phyloP scores from a whole-genome alignment of 257 asterid species.

The Solanum chiquidenum region DNA sequence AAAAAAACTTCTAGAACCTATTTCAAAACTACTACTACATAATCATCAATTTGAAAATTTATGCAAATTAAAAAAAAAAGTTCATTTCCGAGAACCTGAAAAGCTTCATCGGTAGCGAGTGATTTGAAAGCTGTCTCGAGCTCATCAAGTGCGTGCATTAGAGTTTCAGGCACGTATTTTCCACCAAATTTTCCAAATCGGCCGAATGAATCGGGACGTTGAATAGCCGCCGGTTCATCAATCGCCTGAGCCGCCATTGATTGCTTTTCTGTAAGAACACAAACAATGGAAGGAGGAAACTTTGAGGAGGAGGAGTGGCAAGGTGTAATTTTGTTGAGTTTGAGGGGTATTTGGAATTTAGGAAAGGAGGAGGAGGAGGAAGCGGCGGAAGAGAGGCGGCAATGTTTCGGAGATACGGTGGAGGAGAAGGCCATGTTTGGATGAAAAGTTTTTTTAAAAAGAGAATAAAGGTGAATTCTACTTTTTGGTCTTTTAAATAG shows the following conservation, averaged over 20 bases:
- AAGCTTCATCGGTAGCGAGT: slow-evolving; percentile 50
- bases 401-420: slow-evolving; percentile 5
- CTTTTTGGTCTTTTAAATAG: background rate
- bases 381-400: slow-evolving; percentile 17
- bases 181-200: slow-evolving; percentile 89
- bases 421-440: slow-evolving; percentile 5
- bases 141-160: slow-evolving; percentile 85
- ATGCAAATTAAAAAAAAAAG: background rate
- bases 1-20: slow-evolving; percentile 26
- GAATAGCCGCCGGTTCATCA: slow-evolving; percentile 17
- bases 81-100: slow-evolving; percentile 44
- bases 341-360: background rate
- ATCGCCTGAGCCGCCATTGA: slow-evolving; percentile 28
- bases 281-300: slow-evolving; percentile 1
- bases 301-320: slow-evolving; percentile 10
- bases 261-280: slow-evolving; percentile 20
- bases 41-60: background rate
- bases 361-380: slow-evolving; percentile 11
- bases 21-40: background rate
- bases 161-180: slow-evolving; percentile 83
- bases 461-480: background rate
- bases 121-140: slow-evolving; percentile 73
- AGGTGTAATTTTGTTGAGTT: slow-evolving; percentile 3
- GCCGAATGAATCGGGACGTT: slow-evolving; percentile 81
- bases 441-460: background rate